Percentiles rank a stretch among this genome's conserved stretches.
phyloP scores from a whole-genome alignment of 345 rosid species.

The Salix caprea region DNA sequence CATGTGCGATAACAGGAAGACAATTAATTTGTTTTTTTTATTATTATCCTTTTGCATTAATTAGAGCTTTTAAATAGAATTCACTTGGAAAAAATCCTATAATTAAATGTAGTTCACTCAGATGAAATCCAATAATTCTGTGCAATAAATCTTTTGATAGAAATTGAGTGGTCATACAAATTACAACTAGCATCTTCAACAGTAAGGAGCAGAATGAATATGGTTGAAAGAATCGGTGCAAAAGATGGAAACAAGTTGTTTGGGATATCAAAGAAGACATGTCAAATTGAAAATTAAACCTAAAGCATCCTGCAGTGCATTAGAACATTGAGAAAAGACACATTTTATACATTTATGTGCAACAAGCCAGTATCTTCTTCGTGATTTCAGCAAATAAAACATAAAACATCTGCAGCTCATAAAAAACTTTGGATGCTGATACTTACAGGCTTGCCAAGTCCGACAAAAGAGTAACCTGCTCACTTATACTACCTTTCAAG shows the following conservation, averaged over 20 bases:
- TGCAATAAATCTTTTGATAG: background rate
- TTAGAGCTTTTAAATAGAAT: background rate
- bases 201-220: background rate
- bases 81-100: background rate
- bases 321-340: background rate
- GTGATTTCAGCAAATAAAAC: background rate
- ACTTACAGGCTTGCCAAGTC: slow-evolving; percentile 90
- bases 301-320: background rate
- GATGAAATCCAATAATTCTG: background rate
- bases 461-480: slow-evolving; percentile 69
- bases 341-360: background rate
- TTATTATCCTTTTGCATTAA: background rate
- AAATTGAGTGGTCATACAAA: background rate
- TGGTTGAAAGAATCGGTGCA: background rate
- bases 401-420: background rate
- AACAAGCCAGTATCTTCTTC: background rate
- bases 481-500: slow-evolving; percentile 80
- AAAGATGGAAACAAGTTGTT: slow-evolving; percentile 7
- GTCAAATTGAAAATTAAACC: background rate
- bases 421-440: slow-evolving; percentile 19
- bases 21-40: background rate
- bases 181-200: background rate
- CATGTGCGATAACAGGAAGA: background rate
- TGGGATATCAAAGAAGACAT: background rate
- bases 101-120: background rate